Evolutionary conservation across 345 rosid species (phyloP).

Genomic region (Laguncularia racemosa): DNA sequence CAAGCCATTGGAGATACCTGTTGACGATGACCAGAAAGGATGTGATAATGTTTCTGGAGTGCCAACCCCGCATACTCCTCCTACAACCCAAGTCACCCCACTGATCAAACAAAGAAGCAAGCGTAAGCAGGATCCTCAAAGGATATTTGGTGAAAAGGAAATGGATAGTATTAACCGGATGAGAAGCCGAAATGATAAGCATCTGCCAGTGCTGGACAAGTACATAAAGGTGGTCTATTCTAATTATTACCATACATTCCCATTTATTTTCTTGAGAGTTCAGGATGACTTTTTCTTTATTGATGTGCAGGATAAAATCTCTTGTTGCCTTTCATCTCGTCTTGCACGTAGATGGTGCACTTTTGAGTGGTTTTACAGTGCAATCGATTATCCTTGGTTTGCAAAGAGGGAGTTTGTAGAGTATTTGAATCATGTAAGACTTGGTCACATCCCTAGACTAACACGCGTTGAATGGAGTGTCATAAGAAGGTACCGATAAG

Average conservation of each 20-base stretch:
- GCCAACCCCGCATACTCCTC: conserved; percentile 39
- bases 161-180: conserved; percentile 30
- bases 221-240: conserved; percentile 29
- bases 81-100: conserved; percentile 26
- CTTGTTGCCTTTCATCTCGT: conserved; percentile 49
- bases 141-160: conserved; percentile 29
- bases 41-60: conserved; percentile 22
- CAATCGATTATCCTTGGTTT: conserved; percentile 96
- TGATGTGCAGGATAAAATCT: conserved; percentile 60
- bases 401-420: conserved; percentile 93
- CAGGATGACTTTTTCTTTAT: conserved; percentile 10
- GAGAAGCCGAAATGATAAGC: conserved; percentile 33
- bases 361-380: conserved; percentile 95
- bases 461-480: conserved; percentile 99
- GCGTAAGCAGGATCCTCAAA: conserved; percentile 56
- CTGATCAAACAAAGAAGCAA: conserved; percentile 40
- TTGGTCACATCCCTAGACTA: conserved; percentile 89
- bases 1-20: conserved; percentile 29
- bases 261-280: background rate
- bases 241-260: conserved; percentile 6
- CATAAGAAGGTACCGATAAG: conserved; percentile 60
- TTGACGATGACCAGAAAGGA: conserved; percentile 34
- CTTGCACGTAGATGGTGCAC: conserved; percentile 81
- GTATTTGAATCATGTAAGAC: conserved; percentile 89
- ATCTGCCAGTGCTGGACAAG: conserved; percentile 27